A percentile compares a stretch with the other conserved stretches of the same genome.
Evolutionary conservation across 176 grass and related monocot species (phyloP).

Genomic region (Musa troglodytarum): DNA sequence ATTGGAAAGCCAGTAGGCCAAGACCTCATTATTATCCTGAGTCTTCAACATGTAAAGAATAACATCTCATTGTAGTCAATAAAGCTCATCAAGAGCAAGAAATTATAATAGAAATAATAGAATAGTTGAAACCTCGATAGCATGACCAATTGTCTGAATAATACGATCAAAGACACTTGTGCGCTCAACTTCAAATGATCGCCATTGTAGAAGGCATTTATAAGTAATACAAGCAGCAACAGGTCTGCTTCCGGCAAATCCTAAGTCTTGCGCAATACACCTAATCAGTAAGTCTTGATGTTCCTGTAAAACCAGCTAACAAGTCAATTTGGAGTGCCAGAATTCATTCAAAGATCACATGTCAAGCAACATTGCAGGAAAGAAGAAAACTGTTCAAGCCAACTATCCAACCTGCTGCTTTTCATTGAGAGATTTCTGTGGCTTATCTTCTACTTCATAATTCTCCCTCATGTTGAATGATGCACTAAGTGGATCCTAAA

Average conservation of each 20-base stretch:
- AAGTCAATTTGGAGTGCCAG: neutral
- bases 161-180: constrained; percentile 99
- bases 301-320: constrained; percentile 39
- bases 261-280: constrained; percentile 86
- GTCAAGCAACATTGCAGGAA: neutral
- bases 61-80: constrained; percentile 16
- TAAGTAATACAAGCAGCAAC: constrained; percentile 93
- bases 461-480: constrained; percentile 60
- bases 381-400: constrained; percentile 2
- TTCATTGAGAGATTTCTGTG: constrained; percentile 91
- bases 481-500: constrained; percentile 53
- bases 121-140: constrained; percentile 78
- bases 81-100: neutral
- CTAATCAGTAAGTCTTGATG: constrained; percentile 96
- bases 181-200: constrained; percentile 99
- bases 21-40: constrained; percentile 89
- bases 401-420: constrained; percentile 64
- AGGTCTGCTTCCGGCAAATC: constrained; percentile 74
- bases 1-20: constrained; percentile 99
- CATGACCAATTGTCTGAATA: constrained; percentile 98
- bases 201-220: constrained; percentile 99
- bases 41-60: constrained; percentile 53
- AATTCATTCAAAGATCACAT: constrained; percentile 2
- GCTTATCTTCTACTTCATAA: constrained; percentile 82
- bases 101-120: constrained; percentile 9